These are phyloP conservation scores for Tylopilus sp. DNA, from an alignment of 1,284 basidiomycete species.

Conservation along the genomic window DNA sequence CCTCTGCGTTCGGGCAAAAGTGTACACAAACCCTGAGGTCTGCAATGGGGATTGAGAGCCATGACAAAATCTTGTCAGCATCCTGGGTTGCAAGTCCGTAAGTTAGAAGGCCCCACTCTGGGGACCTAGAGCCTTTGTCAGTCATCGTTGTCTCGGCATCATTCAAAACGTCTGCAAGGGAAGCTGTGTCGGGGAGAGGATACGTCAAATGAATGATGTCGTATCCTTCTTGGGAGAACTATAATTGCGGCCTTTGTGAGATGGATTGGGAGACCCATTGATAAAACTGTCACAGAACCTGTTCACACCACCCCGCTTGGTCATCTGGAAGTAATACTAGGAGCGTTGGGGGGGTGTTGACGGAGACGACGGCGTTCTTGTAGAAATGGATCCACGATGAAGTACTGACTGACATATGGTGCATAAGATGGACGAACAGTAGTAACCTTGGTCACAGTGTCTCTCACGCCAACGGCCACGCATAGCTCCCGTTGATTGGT, in stretches of 20 bases:
- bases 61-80: conserved; percentile 20
- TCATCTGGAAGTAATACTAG: conserved; percentile 29
- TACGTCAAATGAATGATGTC: conserved; percentile 36
- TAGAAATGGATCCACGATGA: conserved; percentile 14
- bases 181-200: conserved; percentile 17
- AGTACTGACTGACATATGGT: conserved; percentile 1
- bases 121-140: conserved; percentile 2
- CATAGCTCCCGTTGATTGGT: no score
- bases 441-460: no score
- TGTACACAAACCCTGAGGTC: conserved; percentile 38
- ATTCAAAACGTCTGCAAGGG: conserved; percentile 21
- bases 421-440: no score
- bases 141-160: conserved; percentile 15
- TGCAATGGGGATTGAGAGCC: conserved; percentile 15
- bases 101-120: conserved; percentile 39
- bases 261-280: not conserved
- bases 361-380: conserved; percentile 30
- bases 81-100: conserved; percentile 35
- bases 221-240: conserved; percentile 48
- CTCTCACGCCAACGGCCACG: not conserved
- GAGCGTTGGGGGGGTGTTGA: conserved; percentile 29
- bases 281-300: conserved; percentile 26
- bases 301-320: conserved; percentile 38
- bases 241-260: not conserved
- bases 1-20: conserved; percentile 35